phyloP scores from a whole-genome alignment of 768 basidiomycete species.

The Mycena epipterygia region DNA sequence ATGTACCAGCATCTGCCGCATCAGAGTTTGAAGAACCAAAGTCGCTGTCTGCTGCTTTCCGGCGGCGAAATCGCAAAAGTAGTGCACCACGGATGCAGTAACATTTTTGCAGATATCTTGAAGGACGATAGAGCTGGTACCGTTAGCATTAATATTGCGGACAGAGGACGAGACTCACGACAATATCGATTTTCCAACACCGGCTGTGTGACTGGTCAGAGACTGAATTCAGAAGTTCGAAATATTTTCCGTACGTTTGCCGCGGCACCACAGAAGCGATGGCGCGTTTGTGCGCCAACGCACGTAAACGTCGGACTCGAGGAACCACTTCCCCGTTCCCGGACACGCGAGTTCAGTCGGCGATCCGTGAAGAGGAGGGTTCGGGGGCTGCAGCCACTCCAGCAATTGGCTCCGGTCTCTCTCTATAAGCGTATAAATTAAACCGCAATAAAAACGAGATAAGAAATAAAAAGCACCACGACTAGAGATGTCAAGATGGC shows the following conservation, averaged over 20 bases:
- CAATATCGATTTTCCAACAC: slow-evolving; percentile 28
- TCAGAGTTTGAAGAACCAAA: slow-evolving; percentile 12
- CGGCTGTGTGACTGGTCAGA: slow-evolving; percentile 10
- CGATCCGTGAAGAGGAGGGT: slow-evolving; percentile 3
- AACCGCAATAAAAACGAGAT: neutral
- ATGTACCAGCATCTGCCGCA: slow-evolving; percentile 21
- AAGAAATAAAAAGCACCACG: neutral
- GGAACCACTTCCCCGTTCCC: slow-evolving; percentile 29
- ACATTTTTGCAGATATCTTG: slow-evolving; percentile 19
- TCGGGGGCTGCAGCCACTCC: slow-evolving; percentile 21
- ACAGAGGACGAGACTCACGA: slow-evolving; percentile 11
- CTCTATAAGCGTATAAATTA: slow-evolving; percentile 9
- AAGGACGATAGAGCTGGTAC: slow-evolving; percentile 24
- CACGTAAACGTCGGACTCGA: slow-evolving; percentile 21
- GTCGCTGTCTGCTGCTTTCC: slow-evolving; percentile 20
- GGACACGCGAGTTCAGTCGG: slow-evolving; percentile 17
- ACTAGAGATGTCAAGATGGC: neutral
- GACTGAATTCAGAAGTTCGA: neutral
- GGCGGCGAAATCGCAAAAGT: slow-evolving; percentile 30
- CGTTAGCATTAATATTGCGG: neutral
- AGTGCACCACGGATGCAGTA: slow-evolving; percentile 15
- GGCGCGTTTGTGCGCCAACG: slow-evolving; percentile 11
- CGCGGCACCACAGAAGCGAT: slow-evolving; percentile 28
- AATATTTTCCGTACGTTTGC: slow-evolving; percentile 19
- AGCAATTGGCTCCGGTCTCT: slow-evolving; percentile 13